A percentile compares a stretch with the other conserved stretches of the same genome.
phyloP scores from a whole-genome alignment of 257 asterid species.

The Plantago elongata region DNA sequence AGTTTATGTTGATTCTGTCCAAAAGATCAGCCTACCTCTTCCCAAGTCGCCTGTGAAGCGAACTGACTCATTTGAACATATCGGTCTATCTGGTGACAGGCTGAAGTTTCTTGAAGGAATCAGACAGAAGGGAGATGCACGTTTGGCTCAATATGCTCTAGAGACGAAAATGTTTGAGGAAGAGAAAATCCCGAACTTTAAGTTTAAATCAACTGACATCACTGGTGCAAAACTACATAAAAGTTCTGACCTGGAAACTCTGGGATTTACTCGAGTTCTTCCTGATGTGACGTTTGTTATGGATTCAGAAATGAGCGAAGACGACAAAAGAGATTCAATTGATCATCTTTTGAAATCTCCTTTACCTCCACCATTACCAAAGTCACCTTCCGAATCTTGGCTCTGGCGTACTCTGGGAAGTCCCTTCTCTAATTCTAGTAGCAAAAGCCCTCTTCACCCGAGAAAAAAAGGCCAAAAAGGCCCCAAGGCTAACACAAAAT shows the following conservation, averaged over 20 bases:
- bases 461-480: constrained; percentile 48
- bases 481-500: constrained; percentile 37
- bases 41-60: constrained; percentile 21
- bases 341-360: constrained; percentile 43
- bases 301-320: constrained; percentile 20
- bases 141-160: constrained; percentile 12
- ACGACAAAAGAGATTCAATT: constrained; percentile 16
- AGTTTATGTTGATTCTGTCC: constrained; percentile 37
- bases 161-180: constrained; percentile 19
- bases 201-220: constrained; percentile 17
- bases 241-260: constrained; percentile 15
- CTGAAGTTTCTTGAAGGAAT: constrained; percentile 20
- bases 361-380: constrained; percentile 83
- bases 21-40: constrained; percentile 23
- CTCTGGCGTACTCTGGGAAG: constrained; percentile 70
- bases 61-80: constrained; percentile 17
- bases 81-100: constrained; percentile 18
- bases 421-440: constrained; percentile 46
- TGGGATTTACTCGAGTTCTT: constrained; percentile 4
- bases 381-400: constrained; percentile 98
- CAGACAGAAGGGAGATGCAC: constrained; percentile 16
- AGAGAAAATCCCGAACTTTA: constrained; percentile 23
- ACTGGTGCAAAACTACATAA: constrained; percentile 25
- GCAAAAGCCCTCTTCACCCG: constrained; percentile 33
- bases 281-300: constrained; percentile 18